phyloP scores from a whole-genome alignment of 305 asterid genomes.

The Solanum hybrid region DNA sequence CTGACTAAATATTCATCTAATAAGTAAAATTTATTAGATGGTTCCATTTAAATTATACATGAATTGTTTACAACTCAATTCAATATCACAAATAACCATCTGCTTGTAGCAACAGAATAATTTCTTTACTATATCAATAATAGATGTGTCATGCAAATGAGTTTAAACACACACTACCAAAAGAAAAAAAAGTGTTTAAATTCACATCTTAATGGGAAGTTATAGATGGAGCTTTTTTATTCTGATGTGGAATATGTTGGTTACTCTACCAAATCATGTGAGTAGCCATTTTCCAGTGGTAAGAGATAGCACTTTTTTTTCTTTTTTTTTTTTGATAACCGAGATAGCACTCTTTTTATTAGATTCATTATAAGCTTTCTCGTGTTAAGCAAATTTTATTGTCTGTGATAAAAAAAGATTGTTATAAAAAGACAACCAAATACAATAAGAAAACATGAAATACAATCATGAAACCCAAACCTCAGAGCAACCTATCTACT shows the following conservation, averaged over 20 bases:
- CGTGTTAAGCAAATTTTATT: neutral
- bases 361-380: neutral
- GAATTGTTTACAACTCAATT: neutral
- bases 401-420: neutral
- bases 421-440: neutral
- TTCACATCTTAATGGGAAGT: constrained; percentile 2
- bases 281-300: neutral
- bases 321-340: neutral
- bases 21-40: neutral
- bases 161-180: neutral
- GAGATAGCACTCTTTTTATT: neutral
- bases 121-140: neutral
- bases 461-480: neutral
- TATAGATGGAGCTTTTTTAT: neutral
- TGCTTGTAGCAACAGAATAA: neutral
- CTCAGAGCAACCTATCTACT: neutral
- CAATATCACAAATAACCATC: neutral
- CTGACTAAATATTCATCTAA: neutral
- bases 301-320: neutral
- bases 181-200: neutral
- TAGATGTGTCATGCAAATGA: neutral
- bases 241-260: neutral
- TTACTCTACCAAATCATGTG: neutral
- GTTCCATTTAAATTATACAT: neutral
- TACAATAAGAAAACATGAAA: neutral